phyloP scores from a whole-genome alignment of 805 yeast species.

The Babjeviella inositovora region DNA sequence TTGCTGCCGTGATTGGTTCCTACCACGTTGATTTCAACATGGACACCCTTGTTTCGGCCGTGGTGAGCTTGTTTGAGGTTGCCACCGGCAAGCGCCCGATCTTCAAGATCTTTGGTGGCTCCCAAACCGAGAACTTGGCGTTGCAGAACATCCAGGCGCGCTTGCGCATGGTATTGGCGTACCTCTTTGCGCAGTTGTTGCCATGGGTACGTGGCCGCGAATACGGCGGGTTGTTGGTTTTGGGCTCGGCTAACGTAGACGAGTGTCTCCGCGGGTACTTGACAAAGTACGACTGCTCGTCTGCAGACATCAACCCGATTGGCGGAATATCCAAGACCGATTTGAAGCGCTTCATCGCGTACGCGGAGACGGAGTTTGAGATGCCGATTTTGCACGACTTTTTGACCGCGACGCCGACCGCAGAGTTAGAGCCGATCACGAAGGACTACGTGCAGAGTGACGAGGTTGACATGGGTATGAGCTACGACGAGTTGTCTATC shows the following conservation, averaged over 20 bases:
- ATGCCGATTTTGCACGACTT: slow-evolving; percentile 69
- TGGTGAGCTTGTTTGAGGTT: slow-evolving; percentile 62
- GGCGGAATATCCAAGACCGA: slow-evolving; percentile 98
- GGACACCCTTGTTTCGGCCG: slow-evolving; percentile 69
- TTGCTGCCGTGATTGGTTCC: slow-evolving; percentile 67
- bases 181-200: slow-evolving; percentile 81
- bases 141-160: slow-evolving; percentile 95
- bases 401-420: slow-evolving; percentile 89
- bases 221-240: slow-evolving; percentile 64
- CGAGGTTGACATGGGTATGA: slow-evolving; percentile 97
- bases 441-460: slow-evolving; percentile 87
- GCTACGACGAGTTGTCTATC: slow-evolving; percentile 81
- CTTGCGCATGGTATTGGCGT: slow-evolving; percentile 85
- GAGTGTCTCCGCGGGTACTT: slow-evolving; percentile 91
- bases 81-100: slow-evolving; percentile 86
- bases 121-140: slow-evolving; percentile 82
- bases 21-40: slow-evolving; percentile 87
- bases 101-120: slow-evolving; percentile 87
- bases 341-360: slow-evolving; percentile 68
- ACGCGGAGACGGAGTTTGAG: slow-evolving; percentile 54
- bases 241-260: slow-evolving; percentile 96
- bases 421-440: slow-evolving; percentile 95
- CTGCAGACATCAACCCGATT: slow-evolving; percentile 95
- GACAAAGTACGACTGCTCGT: slow-evolving; percentile 93
- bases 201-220: slow-evolving; percentile 83